Evolutionary conservation across 1,284 basidiomycete species (phyloP).

Genomic region (Stygiomarasmius scandens): DNA sequence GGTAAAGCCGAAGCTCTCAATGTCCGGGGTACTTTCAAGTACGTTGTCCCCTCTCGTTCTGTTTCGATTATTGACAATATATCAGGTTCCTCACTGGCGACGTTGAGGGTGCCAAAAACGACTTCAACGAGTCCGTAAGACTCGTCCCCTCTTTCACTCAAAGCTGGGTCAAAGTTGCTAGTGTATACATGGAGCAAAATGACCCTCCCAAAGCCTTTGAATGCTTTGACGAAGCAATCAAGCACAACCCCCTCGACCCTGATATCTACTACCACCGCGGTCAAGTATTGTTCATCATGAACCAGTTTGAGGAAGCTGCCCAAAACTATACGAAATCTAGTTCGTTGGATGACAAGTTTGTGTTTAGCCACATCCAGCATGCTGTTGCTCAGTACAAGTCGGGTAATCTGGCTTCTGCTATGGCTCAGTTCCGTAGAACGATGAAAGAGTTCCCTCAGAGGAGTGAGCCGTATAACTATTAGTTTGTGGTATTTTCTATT

Average conservation of each 20-base stretch:
- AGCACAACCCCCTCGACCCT: constrained; percentile 83
- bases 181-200: constrained; percentile 96
- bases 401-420: constrained; percentile 76
- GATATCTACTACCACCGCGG: constrained; percentile 99
- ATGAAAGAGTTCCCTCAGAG: constrained; percentile 81
- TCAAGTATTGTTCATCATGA: constrained; percentile 98
- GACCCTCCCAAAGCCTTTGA: constrained; percentile 82
- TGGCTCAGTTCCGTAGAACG: constrained; percentile 88
- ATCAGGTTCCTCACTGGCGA: constrained; percentile 87
- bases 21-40: constrained; percentile 95
- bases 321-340: constrained; percentile 19
- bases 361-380: constrained; percentile 85
- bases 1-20: constrained; percentile 90
- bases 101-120: constrained; percentile 82
- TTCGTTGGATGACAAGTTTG: constrained; percentile 16
- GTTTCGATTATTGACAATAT: neutral
- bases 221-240: constrained; percentile 90
- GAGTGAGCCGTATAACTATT: constrained; percentile 91
- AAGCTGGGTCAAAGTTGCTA: constrained; percentile 95
- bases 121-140: constrained; percentile 80
- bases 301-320: constrained; percentile 63
- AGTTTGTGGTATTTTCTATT: constrained; percentile 53
- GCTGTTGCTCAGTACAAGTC: constrained; percentile 98
- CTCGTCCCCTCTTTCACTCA: constrained; percentile 83
- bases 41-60: constrained; percentile 25